Conservation (phyloP, 2,329 filamentous ascomycete genomes). For the Geosmithia flava region DNA sequence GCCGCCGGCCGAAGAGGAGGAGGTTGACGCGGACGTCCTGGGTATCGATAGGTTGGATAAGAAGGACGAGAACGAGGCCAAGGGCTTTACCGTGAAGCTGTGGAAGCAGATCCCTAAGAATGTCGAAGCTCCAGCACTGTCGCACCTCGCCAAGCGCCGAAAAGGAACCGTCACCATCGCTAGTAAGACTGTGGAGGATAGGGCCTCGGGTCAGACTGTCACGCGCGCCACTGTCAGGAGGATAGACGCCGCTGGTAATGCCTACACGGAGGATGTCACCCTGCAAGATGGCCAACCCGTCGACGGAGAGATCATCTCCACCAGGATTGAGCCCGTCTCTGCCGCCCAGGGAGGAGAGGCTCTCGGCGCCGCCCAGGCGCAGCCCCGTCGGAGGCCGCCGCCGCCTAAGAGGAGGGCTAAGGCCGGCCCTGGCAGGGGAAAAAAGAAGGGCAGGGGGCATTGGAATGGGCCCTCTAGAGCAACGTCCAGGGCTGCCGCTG, state of each 20-base stretch:
- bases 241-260: slow-evolving; percentile 66
- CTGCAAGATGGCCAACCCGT: slow-evolving; percentile 67
- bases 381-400: slow-evolving; percentile 50
- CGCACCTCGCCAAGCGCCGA: slow-evolving; percentile 47
- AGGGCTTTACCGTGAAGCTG: slow-evolving; percentile 41
- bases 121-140: slow-evolving; percentile 36
- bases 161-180: slow-evolving; percentile 48
- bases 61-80: slow-evolving; percentile 40
- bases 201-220: slow-evolving; percentile 40
- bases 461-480: slow-evolving; percentile 20
- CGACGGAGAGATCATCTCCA: slow-evolving; percentile 68
- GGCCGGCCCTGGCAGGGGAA: slow-evolving; percentile 60
- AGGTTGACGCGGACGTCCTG: slow-evolving; percentile 34
- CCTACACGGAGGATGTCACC: slow-evolving; percentile 74
- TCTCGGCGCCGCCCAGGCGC: slow-evolving; percentile 27
- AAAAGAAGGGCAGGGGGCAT: slow-evolving; percentile 60
- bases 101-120: slow-evolving; percentile 53
- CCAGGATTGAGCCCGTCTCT: slow-evolving; percentile 41
- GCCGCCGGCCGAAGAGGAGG: slow-evolving; percentile 47
- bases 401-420: slow-evolving; percentile 74
- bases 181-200: slow-evolving; percentile 35
- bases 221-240: slow-evolving; percentile 72
- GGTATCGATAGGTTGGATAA: slow-evolving; percentile 42
- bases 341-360: slow-evolving; percentile 45
- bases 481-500: slow-evolving; percentile 12